Evolutionary conservation across 768 basidiomycete genomes (phyloP).

Genomic region (Podaxis mareebaensis): DNA sequence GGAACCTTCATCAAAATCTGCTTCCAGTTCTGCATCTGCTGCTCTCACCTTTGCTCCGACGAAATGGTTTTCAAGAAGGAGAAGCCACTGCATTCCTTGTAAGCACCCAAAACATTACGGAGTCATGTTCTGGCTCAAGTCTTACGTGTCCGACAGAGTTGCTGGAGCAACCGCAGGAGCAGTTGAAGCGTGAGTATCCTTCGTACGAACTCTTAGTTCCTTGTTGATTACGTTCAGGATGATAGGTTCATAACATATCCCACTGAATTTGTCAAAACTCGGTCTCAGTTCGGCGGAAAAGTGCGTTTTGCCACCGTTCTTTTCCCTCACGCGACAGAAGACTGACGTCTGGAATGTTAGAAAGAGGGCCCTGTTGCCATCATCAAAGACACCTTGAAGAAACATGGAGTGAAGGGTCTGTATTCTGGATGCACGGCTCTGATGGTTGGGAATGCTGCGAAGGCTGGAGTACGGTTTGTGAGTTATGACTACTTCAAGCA

Average conservation of each 20-base stretch:
- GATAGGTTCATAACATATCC: constrained; percentile 83
- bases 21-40: neutral
- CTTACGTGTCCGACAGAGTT: constrained; percentile 37
- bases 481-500: constrained; percentile 93
- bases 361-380: constrained; percentile 73
- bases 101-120: constrained; percentile 20
- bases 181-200: constrained; percentile 76
- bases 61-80: constrained; percentile 58
- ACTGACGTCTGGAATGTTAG: constrained; percentile 25
- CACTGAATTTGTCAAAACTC: constrained; percentile 91
- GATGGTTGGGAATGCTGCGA: constrained; percentile 86
- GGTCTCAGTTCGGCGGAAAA: constrained; percentile 87
- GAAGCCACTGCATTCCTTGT: constrained; percentile 82
- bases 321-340: neutral
- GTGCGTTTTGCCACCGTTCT: constrained; percentile 32
- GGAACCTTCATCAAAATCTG: neutral
- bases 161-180: constrained; percentile 94
- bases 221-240: constrained; percentile 38
- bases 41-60: neutral
- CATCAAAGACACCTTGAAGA: constrained; percentile 68
- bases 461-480: constrained; percentile 95
- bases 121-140: neutral
- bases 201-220: constrained; percentile 7
- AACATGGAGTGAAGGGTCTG: constrained; percentile 80
- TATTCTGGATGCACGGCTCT: constrained; percentile 93